A percentile compares a stretch with the other conserved stretches of the same genome.
Conservation (phyloP, 176 grass and related monocot genomes). For the Saccharum spontaneum region DNA sequence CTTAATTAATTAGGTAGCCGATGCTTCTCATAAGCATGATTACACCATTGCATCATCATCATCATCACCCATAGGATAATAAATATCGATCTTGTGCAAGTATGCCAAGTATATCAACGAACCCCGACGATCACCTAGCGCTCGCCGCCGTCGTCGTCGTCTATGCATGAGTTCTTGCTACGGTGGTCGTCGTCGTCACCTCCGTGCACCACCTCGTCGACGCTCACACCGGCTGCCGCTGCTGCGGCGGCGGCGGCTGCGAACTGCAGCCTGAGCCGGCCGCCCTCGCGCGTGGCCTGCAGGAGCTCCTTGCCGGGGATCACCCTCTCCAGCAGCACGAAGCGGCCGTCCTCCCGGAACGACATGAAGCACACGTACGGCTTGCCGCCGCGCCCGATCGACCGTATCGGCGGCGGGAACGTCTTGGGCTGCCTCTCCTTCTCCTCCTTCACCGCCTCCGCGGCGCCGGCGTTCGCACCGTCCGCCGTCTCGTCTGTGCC, state of each 20-base stretch:
- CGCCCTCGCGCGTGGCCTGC: slow-evolving; percentile 62
- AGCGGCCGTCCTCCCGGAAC: slow-evolving; percentile 51
- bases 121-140: neutral
- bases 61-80: neutral
- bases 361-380: slow-evolving; percentile 63
- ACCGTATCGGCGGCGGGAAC: slow-evolving; percentile 77
- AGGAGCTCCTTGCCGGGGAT: slow-evolving; percentile 68
- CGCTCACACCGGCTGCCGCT: neutral
- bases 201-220: neutral
- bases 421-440: slow-evolving; percentile 1
- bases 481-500: neutral
- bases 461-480: neutral
- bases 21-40: slow-evolving; percentile 7
- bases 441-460: neutral
- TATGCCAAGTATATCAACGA: neutral
- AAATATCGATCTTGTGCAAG: neutral
- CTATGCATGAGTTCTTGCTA: slow-evolving; percentile 1
- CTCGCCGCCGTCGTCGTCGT: neutral
- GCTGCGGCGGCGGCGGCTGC: slow-evolving; percentile 22
- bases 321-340: slow-evolving; percentile 69
- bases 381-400: slow-evolving; percentile 63
- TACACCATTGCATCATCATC: neutral
- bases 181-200: neutral
- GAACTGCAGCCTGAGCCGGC: slow-evolving; percentile 67
- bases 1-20: neutral